Base-by-base conservation (phyloP, 805 yeast species). In the Hanseniaspora vineae region DNA sequence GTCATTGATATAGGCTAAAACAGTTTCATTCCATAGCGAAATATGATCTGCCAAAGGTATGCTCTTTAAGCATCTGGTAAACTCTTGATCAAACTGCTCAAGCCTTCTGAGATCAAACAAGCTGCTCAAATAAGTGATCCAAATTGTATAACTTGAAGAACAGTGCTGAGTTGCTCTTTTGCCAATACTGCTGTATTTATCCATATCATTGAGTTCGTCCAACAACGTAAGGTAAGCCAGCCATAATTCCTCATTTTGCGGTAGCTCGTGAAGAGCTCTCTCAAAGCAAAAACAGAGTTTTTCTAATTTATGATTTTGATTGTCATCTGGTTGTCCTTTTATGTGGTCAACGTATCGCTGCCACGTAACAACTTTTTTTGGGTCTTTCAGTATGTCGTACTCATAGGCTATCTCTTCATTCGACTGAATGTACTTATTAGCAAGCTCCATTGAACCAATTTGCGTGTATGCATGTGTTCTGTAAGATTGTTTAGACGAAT, bases 121-220 rank as follows among this genome's bases (percentile, higher is more conserved):
- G 2, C 58, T 59, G 0, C 80, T 58, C 23, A 72, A 52, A 53
- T 77, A 78, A 10, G 59, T 40, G 48, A 63, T 61, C 87, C 87
- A 81, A 20, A 82, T 55, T 52, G 75, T 72, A 51, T 71, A 71
- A 2, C 78, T 73, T 45, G 73, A 58, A 8, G 66, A 68, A 13
- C 77, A 55, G 11, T 59, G 55, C 9, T 54, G 52, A 1, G 82
- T 3, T 14, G 29, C 45, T 12, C 8, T 12, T 31, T 42, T 19
- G 37, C 35, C 11, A 3, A 42, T 18, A 6, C 31, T 23, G 37
- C 23, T 13, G 20, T 19, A 18, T 18, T 33, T 31, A 9, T 20
- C 43, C 32, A 20, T 40, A 15, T 18, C 18, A 8, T 31, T 15
- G 19, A 15, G 19, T 10, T 40, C 32, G 10, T 42, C 15, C 14